Evolutionary conservation across 164 flowering plant genomes (phyloP).

Genomic region (Vitis cinerea): DNA sequence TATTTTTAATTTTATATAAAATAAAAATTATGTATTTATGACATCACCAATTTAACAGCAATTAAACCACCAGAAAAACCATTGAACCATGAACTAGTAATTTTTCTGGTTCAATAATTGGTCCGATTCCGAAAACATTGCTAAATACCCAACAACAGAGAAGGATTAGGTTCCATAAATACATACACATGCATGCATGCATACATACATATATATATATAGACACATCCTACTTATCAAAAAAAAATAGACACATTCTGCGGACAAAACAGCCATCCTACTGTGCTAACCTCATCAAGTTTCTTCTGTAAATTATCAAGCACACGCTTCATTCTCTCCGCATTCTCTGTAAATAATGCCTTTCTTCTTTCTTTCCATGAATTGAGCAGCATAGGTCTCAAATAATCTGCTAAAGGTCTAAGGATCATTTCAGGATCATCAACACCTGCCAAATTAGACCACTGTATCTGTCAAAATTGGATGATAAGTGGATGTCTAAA

Average conservation of each 20-base stretch:
- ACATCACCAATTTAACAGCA: rapidly evolving
- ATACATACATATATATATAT: too few relatives aligned
- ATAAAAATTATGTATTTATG: too few relatives aligned
- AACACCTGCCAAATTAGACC: slow-evolving; percentile 40
- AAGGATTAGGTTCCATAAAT: too few relatives aligned
- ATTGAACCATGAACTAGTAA: too few relatives aligned
- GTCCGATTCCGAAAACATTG: too few relatives aligned
- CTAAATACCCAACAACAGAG: too few relatives aligned
- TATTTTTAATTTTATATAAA: too few relatives aligned
- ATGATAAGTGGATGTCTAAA: background rate
- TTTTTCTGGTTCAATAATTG: too few relatives aligned
- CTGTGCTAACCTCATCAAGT: slow-evolving; percentile 75
- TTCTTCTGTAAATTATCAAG: slow-evolving; percentile 76
- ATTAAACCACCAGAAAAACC: too few relatives aligned
- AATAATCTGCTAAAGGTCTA: slow-evolving; percentile 57
- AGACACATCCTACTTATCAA: background rate
- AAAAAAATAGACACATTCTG: background rate
- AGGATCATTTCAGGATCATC: slow-evolving; percentile 59
- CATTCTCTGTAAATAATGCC: slow-evolving; percentile 69
- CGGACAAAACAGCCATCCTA: background rate
- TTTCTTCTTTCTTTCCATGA: slow-evolving; percentile 74
- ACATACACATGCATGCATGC: too few relatives aligned
- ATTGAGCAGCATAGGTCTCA: slow-evolving; percentile 80
- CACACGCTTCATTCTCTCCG: slow-evolving; percentile 62
- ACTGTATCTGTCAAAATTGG: background rate